Base-by-base conservation (phyloP, 1,284 basidiomycete species). In the Hemileia vastatrix region DNA sequence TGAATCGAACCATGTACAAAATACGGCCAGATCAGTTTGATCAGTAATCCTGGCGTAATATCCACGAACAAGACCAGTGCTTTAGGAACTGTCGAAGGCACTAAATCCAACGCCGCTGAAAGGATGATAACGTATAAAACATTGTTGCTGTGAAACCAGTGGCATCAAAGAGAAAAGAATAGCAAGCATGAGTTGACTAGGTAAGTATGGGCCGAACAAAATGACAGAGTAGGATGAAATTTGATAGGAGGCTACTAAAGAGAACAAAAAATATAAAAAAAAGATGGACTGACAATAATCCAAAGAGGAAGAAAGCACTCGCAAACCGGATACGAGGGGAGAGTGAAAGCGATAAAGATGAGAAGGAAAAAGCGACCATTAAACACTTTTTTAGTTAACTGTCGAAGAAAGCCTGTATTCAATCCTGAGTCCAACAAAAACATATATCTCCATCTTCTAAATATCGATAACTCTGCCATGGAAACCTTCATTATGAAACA, bases 11-110 rank as follows among this genome's bases (percentile, higher is more conserved):
- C 92, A 19, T 65, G 86, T 44, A 90, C 80, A 6, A 94, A 68
- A 71, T 97, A 92, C 0, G 94, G 93, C 92, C 92, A 98, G 6
- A 85, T 85, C 2, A 95, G 80, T 77, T 97, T 98, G 21, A 89
- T 90, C 0, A 77, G 66, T 8, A 79, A 67, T 0, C 76, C 76
- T 3, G 77, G 77, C 2, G 71, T 67, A 45, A 78, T 78, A 68
- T 79, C 77, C 52, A 71, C 73, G 31, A 71, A 56, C 6, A 74
- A 64, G 32, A 72, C 70, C 11, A 72, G 23, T 1, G 67, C 70
- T 57, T 89, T 90, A 0, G 91, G 91, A 0, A 88, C 91, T 3
- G 86, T 83, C 0, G 88, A 83, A 3, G 93, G 90, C 0, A 97
- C 90, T 3, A 98, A 82, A 76, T 98, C 94, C 13, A 96, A 80